Percentiles rank a stretch among this genome's conserved stretches.
Conservation (phyloP, 768 basidiomycete genomes). For the Suillus luteus region DNA sequence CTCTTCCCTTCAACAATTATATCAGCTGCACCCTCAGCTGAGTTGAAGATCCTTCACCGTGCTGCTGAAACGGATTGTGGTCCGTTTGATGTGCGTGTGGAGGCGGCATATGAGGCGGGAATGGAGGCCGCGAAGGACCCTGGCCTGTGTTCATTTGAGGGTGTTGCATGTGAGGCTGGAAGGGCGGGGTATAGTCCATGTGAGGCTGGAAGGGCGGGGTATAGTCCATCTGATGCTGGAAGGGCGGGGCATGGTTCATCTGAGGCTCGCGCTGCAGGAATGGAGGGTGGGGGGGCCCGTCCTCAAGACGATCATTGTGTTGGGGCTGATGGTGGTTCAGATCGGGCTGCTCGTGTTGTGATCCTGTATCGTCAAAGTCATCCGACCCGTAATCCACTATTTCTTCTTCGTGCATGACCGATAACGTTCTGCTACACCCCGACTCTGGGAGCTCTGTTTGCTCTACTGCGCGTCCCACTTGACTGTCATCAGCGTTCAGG, state of each 20-base stretch:
- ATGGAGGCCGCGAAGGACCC: not conserved
- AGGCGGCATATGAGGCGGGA: not conserved
- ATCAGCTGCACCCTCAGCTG: no score
- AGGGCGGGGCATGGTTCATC: no score
- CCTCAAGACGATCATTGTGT: not conserved
- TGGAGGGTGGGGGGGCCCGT: not conserved
- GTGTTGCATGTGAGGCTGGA: not conserved
- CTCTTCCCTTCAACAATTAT: no score
- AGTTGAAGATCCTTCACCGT: no score
- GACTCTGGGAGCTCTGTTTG: not conserved
- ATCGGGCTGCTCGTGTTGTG: not conserved
- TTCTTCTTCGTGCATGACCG: not conserved
- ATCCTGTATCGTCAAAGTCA: not conserved
- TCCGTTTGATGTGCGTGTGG: no score
- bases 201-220: no score
- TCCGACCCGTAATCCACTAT: not conserved
- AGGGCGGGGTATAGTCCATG: no score
- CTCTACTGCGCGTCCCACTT: not conserved
- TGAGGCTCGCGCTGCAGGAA: not conserved
- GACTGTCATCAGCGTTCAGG: not conserved
- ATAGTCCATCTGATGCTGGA: no score
- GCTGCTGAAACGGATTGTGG: not conserved
- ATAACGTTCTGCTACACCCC: not conserved
- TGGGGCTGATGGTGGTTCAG: not conserved
- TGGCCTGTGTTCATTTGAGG: not conserved